Conservation (phyloP, 352 stramenopile species). For the Pythium vanterpoolii region DNA sequence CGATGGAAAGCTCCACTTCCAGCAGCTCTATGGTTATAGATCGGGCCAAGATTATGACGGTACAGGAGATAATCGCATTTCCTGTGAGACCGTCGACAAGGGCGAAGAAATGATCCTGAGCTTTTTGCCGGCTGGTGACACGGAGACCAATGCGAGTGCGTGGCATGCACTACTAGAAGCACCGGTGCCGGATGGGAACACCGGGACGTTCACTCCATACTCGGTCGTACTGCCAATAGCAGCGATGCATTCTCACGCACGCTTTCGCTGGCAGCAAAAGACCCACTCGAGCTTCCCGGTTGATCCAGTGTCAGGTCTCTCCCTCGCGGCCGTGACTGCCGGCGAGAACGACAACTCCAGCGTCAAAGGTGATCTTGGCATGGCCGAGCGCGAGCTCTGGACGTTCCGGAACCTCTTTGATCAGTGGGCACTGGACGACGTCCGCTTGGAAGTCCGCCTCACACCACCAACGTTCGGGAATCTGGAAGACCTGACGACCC, state of each 20-base stretch:
- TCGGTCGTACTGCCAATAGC: constrained; percentile 34
- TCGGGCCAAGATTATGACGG: constrained; percentile 41
- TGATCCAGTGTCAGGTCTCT: constrained; percentile 29
- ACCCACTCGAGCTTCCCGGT: constrained; percentile 67
- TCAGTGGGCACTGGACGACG: constrained; percentile 66
- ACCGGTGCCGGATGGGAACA: constrained; percentile 6
- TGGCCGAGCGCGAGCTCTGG: constrained; percentile 46
- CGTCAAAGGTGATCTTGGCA: constrained; percentile 31
- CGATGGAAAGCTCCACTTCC: constrained; percentile 60
- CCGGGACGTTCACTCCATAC: constrained; percentile 5
- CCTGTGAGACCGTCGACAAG: constrained; percentile 48
- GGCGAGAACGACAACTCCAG: constrained; percentile 45
- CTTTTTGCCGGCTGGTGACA: constrained; percentile 31
- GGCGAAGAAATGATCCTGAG: constrained; percentile 54
- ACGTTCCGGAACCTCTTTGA: constrained; percentile 70
- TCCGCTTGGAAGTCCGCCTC: constrained; percentile 53
- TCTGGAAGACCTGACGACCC: not conserved
- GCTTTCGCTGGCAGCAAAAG: constrained; percentile 68
- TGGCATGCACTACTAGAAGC: constrained; percentile 44
- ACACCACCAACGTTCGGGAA: constrained; percentile 35
- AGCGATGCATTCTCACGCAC: constrained; percentile 41
- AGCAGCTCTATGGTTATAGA: constrained; percentile 53
- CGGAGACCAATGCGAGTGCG: constrained; percentile 36
- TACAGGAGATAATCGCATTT: constrained; percentile 49
- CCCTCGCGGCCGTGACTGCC: constrained; percentile 21